A percentile compares a stretch with the other conserved stretches of the same genome.
Evolutionary conservation across 2,329 filamentous ascomycete genomes (phyloP).

Genomic region (Penicillium thymicola): DNA sequence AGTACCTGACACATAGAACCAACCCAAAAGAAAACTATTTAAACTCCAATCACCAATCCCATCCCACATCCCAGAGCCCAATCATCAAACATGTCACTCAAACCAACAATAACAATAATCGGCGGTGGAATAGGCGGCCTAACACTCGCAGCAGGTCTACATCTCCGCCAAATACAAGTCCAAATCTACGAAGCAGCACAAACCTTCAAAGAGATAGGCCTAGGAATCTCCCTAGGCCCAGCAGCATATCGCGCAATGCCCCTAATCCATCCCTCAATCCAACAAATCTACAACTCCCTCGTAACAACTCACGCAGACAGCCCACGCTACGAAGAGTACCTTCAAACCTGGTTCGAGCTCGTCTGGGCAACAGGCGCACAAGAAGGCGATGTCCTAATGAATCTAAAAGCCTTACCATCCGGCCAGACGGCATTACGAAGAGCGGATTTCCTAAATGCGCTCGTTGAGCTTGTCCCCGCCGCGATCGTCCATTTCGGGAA

Average conservation of each 20-base stretch:
- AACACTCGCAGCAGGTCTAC: conserved; percentile 52
- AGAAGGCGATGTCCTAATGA: conserved; percentile 26
- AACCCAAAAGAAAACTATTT: not conserved
- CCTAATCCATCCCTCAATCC: conserved; percentile 47
- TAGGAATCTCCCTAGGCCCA: conserved; percentile 56
- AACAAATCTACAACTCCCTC: conserved; percentile 31
- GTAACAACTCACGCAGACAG: conserved; percentile 35
- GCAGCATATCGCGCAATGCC: conserved; percentile 56
- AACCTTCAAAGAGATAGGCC: conserved; percentile 57
- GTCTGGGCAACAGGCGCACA: conserved; percentile 26
- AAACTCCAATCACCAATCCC: not conserved
- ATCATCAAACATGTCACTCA: conserved; percentile 14
- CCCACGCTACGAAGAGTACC: conserved; percentile 29
- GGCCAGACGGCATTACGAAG: conserved; percentile 35
- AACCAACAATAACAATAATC: conserved; percentile 50
- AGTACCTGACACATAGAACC: not conserved
- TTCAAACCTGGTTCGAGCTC: conserved; percentile 34
- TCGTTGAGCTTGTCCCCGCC: conserved; percentile 30
- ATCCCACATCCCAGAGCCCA: not conserved
- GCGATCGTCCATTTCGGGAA: conserved; percentile 36
- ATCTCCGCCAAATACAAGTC: conserved; percentile 45
- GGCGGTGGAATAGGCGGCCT: conserved; percentile 60
- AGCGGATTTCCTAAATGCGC: conserved; percentile 34
- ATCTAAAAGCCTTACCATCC: conserved; percentile 30
- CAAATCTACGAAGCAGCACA: conserved; percentile 57